phyloP scores from a whole-genome alignment of 2,329 filamentous ascomycete genomes.

The Botryotinia calthae region DNA sequence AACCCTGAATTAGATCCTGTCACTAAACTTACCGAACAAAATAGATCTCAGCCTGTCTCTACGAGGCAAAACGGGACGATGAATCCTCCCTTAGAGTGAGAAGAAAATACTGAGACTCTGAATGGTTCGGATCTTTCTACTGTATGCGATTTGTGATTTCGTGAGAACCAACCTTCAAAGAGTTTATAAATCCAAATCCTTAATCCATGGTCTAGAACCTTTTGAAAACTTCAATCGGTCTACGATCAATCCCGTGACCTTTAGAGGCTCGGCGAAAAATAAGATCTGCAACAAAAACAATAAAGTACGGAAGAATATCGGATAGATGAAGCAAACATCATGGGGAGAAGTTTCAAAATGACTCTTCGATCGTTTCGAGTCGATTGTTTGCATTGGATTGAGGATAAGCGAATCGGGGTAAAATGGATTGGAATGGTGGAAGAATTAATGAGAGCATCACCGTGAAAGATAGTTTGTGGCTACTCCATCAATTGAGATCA shows the following conservation, averaged over 20 bases:
- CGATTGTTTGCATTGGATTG: background rate
- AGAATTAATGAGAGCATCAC: background rate
- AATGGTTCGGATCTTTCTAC: background rate
- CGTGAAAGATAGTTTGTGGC: background rate
- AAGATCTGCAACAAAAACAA: constrained; percentile 16
- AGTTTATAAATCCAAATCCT: background rate
- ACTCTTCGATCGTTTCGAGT: background rate
- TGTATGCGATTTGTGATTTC: background rate
- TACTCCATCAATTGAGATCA: background rate
- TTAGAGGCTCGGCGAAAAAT: constrained; percentile 10
- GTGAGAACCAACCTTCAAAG: too few species aligned
- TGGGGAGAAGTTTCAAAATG: background rate
- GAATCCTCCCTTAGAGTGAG: background rate
- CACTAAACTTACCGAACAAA: background rate
- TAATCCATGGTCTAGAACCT: background rate
- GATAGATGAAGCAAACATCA: background rate
- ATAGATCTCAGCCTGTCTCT: background rate
- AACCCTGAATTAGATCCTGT: background rate
- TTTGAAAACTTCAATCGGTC: background rate
- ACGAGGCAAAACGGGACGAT: background rate
- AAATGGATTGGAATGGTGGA: background rate
- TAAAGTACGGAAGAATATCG: constrained; percentile 1
- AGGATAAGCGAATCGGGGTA: background rate
- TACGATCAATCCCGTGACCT: background rate
- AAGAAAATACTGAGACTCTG: background rate